Base-by-base conservation (phyloP, 768 basidiomycete species). In the Tylopilus plumbeoviolaceoides region DNA sequence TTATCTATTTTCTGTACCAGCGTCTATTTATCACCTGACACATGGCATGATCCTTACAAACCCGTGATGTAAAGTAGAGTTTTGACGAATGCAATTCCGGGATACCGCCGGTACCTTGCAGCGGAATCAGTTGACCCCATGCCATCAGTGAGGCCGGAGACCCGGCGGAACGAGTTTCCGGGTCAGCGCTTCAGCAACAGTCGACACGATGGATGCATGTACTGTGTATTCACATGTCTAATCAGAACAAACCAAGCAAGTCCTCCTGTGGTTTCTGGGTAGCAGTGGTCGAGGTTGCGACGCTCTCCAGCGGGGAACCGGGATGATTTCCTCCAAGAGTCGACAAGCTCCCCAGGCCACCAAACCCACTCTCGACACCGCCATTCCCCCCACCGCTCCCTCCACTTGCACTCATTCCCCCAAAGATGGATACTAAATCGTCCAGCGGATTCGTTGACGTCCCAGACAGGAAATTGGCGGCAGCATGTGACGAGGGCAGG, bases 351-450 rank as follows among this genome's bases (percentile, higher is more conserved):
- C 62, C 55, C 8, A 60, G 63, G 7, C 63, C 63, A 43, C 62
- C 59, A 23, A 61, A 60, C 8, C 27, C 51, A 47, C 31, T 41
- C 2, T 58, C 58, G 7, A 30, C 28, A 35, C 59, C 20, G 51
- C 51, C 35, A 53, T 28, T 43, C 28, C 54, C 59, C 50, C 54
- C 51, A 56, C 61, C 7, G 28, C 35, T 42, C 17, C 50, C 52
- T 11, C 53, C 61, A 28, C 64, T 65, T 50, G 56, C 72, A 66
- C 57, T 74, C 63, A 63, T 73, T 63, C 70, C 75, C 15, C 91
- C 91, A 66, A 97, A 97, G 59, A 97, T 90, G 8, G 92, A 94
- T 21, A 95, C 92, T 11, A 97, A 78, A 67, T 97, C 93, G 68
- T 95, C 93, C 41, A 95, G 75, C 1, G 94, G 94, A 66, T 97